Percentiles rank a stretch among this genome's conserved stretches.
These are phyloP conservation scores for Ceratonia siliqua DNA, from an alignment of 306 rosid species.

Conservation along the genomic window DNA sequence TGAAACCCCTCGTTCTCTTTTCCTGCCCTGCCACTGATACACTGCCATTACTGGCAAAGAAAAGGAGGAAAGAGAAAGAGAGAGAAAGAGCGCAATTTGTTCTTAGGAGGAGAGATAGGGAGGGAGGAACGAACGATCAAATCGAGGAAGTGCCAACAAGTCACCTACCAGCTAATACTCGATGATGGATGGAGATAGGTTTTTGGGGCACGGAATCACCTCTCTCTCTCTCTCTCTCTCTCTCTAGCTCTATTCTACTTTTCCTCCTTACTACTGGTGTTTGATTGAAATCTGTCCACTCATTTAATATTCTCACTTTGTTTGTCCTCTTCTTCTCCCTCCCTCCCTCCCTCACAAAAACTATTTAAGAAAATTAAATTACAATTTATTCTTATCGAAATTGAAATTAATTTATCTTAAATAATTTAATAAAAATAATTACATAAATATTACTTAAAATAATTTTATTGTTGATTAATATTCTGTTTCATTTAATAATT, in stretches of 20 bases:
- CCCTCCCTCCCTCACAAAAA: too few species aligned
- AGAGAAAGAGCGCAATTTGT: constrained; percentile 29
- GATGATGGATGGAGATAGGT: constrained; percentile 44
- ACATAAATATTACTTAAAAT: too few species aligned
- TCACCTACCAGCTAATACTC: constrained; percentile 30
- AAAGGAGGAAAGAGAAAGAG: constrained; percentile 39
- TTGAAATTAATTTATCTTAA: too few species aligned
- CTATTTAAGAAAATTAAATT: too few species aligned
- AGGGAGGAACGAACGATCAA: constrained; percentile 61
- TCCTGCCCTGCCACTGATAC: constrained; percentile 67
- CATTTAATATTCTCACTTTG: constrained; percentile 52
- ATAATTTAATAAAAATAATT: too few species aligned
- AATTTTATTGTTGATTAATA: too few species aligned
- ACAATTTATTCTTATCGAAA: too few species aligned
- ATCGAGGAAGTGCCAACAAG: constrained; percentile 64
- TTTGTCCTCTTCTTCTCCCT: constrained; percentile 39
- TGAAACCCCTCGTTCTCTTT: constrained; percentile 60
- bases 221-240: constrained; percentile 3
- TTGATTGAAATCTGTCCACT: constrained; percentile 58
- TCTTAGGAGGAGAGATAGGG: background rate
- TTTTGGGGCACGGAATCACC: constrained; percentile 50
- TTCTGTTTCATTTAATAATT: too few species aligned
- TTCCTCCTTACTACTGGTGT: constrained; percentile 27
- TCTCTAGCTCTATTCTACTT: background rate
- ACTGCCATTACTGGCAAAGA: constrained; percentile 67